Conservation (phyloP, 2,329 filamentous ascomycete genomes). For the Colletotrichum sojae region DNA sequence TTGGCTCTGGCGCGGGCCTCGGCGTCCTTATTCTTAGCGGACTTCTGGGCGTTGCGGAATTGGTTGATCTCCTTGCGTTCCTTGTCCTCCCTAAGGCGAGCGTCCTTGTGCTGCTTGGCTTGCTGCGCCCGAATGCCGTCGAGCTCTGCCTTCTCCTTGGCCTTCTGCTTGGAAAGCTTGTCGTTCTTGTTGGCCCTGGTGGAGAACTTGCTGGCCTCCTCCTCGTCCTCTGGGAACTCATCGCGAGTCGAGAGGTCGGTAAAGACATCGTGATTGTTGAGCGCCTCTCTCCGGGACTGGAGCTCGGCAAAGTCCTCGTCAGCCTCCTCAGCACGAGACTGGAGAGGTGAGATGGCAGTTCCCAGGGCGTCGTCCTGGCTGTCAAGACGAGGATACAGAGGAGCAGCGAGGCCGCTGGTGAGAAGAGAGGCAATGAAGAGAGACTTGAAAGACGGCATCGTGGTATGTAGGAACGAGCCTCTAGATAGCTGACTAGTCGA, state of each 20-base stretch:
- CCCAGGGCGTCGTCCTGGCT: neutral
- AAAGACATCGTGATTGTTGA: neutral
- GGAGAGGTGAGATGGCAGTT: neutral
- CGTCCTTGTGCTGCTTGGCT: neutral
- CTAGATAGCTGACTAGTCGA: too few species aligned
- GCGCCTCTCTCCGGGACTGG: neutral
- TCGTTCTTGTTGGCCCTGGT: neutral
- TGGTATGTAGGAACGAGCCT: neutral
- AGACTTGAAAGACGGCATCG: conserved; percentile 14
- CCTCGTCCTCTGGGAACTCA: neutral
- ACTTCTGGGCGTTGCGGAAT: neutral
- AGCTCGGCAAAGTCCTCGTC: neutral
- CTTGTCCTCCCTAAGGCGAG: rapidly evolving
- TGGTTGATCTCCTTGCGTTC: neutral
- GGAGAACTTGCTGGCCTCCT: neutral
- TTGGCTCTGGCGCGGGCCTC: neutral
- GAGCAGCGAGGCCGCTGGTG: neutral
- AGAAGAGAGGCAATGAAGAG: conserved; percentile 11
- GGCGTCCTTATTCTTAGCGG: neutral
- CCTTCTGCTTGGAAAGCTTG: neutral
- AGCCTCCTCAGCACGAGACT: conserved; percentile 4
- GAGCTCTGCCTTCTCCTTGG: conserved; percentile 7
- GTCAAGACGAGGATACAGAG: neutral
- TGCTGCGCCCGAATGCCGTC: neutral
- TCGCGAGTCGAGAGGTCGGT: neutral